Conservation (phyloP, 1,284 basidiomycete species). For the Afroboletus lepidellus region DNA sequence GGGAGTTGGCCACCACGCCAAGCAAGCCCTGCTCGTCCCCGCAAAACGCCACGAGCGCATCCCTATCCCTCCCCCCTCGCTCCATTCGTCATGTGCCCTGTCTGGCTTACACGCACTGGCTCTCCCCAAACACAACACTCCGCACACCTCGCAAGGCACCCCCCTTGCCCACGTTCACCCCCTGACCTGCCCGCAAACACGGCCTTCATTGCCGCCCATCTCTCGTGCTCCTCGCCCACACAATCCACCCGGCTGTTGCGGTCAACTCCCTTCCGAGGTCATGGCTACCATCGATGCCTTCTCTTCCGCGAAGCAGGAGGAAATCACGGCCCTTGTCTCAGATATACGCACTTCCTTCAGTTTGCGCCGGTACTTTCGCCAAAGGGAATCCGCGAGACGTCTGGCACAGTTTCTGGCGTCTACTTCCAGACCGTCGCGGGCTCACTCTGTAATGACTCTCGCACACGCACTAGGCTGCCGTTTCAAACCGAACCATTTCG, state of each 20-base stretch:
- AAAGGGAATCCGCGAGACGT: constrained; percentile 41
- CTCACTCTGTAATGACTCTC: constrained; percentile 45
- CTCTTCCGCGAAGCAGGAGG: constrained; percentile 18
- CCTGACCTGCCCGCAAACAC: not conserved
- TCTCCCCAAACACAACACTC: constrained; percentile 11
- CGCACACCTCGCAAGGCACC: constrained; percentile 8
- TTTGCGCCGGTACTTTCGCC: constrained; percentile 34
- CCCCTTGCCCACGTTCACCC: not conserved
- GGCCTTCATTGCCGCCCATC: not conserved
- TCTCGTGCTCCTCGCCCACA: not conserved
- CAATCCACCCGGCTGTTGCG: constrained; percentile 3
- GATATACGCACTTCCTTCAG: constrained; percentile 24
- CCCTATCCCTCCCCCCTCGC: not conserved
- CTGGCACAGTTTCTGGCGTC: constrained; percentile 47
- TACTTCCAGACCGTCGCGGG: constrained; percentile 39
- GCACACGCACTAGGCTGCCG: constrained; percentile 48
- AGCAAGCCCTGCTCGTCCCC: constrained; percentile 32
- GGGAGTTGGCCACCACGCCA: constrained; percentile 52
- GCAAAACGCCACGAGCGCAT: constrained; percentile 12
- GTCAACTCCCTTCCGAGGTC: constrained; percentile 26
- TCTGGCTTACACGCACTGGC: constrained; percentile 19
- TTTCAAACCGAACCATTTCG: constrained; percentile 57
- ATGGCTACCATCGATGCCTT: constrained; percentile 27
- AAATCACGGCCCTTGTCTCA: constrained; percentile 26
- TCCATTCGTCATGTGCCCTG: constrained; percentile 26